phyloP scores from a whole-genome alignment of 116 monocot species.

The Iris pallida region DNA sequence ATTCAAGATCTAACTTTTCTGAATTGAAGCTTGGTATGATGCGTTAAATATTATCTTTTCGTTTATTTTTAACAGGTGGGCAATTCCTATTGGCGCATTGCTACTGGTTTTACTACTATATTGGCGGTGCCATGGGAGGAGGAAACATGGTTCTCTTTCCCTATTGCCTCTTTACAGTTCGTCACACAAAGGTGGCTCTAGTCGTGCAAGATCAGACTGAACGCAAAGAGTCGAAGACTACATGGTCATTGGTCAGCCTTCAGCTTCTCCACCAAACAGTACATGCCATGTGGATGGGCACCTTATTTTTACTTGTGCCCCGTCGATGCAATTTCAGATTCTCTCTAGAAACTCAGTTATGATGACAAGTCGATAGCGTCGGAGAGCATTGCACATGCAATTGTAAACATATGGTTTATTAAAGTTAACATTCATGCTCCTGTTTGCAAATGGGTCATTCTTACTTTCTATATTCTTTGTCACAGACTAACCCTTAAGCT shows the following conservation, averaged over 20 bases:
- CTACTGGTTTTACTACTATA: constrained; percentile 39
- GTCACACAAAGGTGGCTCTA: constrained; percentile 29
- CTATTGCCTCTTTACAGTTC: constrained; percentile 58
- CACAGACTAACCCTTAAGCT: neutral
- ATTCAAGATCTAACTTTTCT: neutral
- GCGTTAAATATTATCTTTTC: neutral
- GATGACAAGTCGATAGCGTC: neutral
- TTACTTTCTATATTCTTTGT: constrained; percentile 8
- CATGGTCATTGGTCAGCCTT: neutral
- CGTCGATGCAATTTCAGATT: constrained; percentile 9
- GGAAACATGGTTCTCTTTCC: constrained; percentile 38
- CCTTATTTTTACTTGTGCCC: constrained; percentile 20
- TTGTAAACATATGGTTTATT: constrained; percentile 8
- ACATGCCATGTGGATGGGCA: constrained; percentile 6
- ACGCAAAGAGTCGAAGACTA: neutral
- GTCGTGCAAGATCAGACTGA: constrained; percentile 58
- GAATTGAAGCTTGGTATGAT: neutral
- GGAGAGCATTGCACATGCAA: constrained; percentile 4
- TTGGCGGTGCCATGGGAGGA: constrained; percentile 67
- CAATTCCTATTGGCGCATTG: constrained; percentile 41
- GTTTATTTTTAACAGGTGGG: constrained; percentile 47
- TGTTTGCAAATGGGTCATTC: constrained; percentile 5
- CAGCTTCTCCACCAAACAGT: neutral
- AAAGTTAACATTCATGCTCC: neutral
- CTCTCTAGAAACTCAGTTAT: neutral